phyloP scores from a whole-genome alignment of 371 early-diverging fungal genomes.

The Haplosporangium sp. region DNA sequence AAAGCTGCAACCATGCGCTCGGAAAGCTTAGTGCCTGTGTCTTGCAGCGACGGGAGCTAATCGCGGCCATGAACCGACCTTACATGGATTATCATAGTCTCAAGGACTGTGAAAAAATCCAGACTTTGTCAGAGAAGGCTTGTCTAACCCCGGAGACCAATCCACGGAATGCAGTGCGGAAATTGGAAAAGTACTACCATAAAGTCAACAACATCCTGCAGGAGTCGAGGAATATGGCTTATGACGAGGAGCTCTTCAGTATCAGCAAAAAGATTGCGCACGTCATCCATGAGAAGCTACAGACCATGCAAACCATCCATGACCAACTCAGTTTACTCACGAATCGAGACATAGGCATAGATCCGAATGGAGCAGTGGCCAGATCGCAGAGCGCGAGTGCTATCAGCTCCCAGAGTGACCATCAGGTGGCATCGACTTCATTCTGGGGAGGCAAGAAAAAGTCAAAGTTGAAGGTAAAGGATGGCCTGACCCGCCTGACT shows the following conservation, averaged over 20 bases:
- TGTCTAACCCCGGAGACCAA: constrained; percentile 32
- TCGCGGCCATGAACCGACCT: constrained; percentile 50
- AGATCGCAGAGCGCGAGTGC: constrained; percentile 48
- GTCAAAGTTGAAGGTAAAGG: constrained; percentile 33
- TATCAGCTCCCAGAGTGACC: constrained; percentile 45
- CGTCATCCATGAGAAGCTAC: constrained; percentile 39
- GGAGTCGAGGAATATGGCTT: constrained; percentile 28
- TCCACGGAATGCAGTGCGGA: constrained; percentile 42
- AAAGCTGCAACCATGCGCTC: constrained; percentile 49
- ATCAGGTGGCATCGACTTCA: constrained; percentile 24
- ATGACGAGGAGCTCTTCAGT: constrained; percentile 40
- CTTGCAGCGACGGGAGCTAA: constrained; percentile 39
- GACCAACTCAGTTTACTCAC: constrained; percentile 31
- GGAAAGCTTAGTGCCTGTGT: constrained; percentile 47
- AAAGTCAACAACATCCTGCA: constrained; percentile 25
- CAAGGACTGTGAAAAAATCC: constrained; percentile 48
- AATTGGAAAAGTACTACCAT: constrained; percentile 44
- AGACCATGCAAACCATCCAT: constrained; percentile 50
- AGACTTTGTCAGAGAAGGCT: constrained; percentile 41
- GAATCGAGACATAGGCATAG: constrained; percentile 18
- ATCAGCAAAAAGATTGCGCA: constrained; percentile 44
- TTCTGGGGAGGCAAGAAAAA: constrained; percentile 51
- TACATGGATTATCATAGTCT: constrained; percentile 54
- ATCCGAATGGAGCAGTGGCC: constrained; percentile 12
- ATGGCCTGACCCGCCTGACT: constrained; percentile 12